Evolutionary conservation across 2,329 filamentous ascomycete species (phyloP).

Genomic region (Colletotrichum acutatum): DNA sequence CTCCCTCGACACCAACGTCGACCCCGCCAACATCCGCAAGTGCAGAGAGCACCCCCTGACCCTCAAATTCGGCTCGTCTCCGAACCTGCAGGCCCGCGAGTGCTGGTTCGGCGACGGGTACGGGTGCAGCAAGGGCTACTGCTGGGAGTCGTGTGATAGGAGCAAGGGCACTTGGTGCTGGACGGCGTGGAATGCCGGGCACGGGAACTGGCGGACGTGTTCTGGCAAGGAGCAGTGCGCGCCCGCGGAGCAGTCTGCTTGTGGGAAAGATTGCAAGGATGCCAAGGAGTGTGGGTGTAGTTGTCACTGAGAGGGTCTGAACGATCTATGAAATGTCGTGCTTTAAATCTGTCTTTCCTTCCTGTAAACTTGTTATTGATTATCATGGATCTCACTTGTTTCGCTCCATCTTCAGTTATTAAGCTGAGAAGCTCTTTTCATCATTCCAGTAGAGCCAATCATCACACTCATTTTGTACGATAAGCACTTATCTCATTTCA

Average conservation of each 20-base stretch:
- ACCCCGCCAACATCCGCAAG: neutral
- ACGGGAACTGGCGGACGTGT: neutral
- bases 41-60: slow-evolving; percentile 3
- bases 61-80: neutral
- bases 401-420: neutral
- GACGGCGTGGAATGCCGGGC: neutral
- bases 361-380: neutral
- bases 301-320: neutral
- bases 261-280: neutral
- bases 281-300: neutral
- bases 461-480: too few species aligned
- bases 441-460: too few species aligned
- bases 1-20: neutral
- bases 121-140: neutral
- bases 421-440: neutral
- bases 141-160: neutral
- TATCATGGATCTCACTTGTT: neutral
- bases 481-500: too few species aligned
- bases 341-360: neutral
- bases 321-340: neutral
- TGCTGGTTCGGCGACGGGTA: neutral
- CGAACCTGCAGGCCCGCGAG: neutral
- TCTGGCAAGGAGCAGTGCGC: neutral
- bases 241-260: neutral
- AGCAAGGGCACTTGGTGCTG: slow-evolving; percentile 1